These are phyloP conservation scores for Aspergillus phoenicis DNA, from an alignment of 2,329 filamentous ascomycete species.

Conservation along the genomic window DNA sequence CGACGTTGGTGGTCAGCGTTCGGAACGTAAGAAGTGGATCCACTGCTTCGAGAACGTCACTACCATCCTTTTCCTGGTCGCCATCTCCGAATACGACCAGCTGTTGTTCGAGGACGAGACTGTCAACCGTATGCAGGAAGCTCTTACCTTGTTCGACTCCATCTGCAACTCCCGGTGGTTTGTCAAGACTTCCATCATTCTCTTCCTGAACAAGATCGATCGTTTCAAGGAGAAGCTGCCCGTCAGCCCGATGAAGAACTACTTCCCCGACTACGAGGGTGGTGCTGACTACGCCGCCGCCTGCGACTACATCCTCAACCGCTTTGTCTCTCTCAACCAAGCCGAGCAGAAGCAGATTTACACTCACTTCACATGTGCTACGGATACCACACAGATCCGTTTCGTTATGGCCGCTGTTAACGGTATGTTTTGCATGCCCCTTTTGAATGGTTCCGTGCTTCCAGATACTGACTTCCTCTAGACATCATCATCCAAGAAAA, in stretches of 20 bases:
- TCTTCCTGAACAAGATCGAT: slow-evolving; percentile 76
- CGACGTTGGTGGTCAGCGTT: slow-evolving; percentile 92
- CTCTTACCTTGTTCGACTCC: slow-evolving; percentile 70
- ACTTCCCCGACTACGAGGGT: slow-evolving; percentile 79
- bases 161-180: slow-evolving; percentile 75
- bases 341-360: slow-evolving; percentile 99
- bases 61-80: slow-evolving; percentile 93
- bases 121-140: slow-evolving; percentile 77
- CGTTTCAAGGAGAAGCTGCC: slow-evolving; percentile 74
- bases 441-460: background rate
- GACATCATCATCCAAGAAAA: slow-evolving; percentile 99
- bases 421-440: slow-evolving; percentile 62
- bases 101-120: slow-evolving; percentile 95
- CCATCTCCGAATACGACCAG: slow-evolving; percentile 97
- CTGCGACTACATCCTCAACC: slow-evolving; percentile 98
- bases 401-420: slow-evolving; percentile 99
- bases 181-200: slow-evolving; percentile 71
- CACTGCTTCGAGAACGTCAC: slow-evolving; percentile 99
- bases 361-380: slow-evolving; percentile 98
- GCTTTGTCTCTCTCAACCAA: slow-evolving; percentile 97
- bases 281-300: slow-evolving; percentile 93
- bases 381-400: slow-evolving; percentile 96
- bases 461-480: slow-evolving; percentile 47
- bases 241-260: slow-evolving; percentile 74
- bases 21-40: slow-evolving; percentile 98